Conservation (phyloP, 2,329 filamentous ascomycete species). For the Lecanicillium sp. region DNA sequence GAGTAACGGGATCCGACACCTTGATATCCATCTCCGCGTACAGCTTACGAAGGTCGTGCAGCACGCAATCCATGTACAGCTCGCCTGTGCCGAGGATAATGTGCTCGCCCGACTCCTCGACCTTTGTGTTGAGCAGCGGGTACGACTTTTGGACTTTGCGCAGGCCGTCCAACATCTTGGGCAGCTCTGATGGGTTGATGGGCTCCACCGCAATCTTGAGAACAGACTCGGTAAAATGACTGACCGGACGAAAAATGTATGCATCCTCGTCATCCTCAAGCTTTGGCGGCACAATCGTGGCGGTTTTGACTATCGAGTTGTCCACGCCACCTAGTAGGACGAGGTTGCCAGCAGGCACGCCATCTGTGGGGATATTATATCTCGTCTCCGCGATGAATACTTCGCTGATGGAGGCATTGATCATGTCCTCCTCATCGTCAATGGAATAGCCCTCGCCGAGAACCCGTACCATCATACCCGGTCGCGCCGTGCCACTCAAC, state of each 20-base stretch:
- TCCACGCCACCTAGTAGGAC: conserved; percentile 89
- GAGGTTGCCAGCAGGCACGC: conserved; percentile 88
- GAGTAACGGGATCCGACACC: conserved; percentile 92
- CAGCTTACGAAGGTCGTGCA: conserved; percentile 86
- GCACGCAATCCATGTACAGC: conserved; percentile 98
- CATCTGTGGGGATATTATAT: conserved; percentile 87
- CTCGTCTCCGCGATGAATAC: conserved; percentile 88
- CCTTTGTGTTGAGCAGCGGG: conserved; percentile 89
- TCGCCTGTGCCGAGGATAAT: conserved; percentile 92
- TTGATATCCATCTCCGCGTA: conserved; percentile 99
- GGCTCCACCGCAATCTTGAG: conserved; percentile 97
- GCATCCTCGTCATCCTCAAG: conserved; percentile 84
- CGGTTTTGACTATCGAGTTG: conserved; percentile 97
- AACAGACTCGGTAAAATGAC: conserved; percentile 94
- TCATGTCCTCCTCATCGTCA: conserved; percentile 98
- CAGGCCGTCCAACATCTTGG: conserved; percentile 96
- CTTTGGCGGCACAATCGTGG: conserved; percentile 75
- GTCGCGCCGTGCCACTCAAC: conserved; percentile 81
- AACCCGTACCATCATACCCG: conserved; percentile 77
- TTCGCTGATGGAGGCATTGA: conserved; percentile 70
- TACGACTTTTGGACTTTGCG: conserved; percentile 98
- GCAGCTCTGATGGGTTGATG: conserved; percentile 93
- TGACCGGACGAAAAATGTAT: conserved; percentile 88
- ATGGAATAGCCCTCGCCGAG: conserved; percentile 93
- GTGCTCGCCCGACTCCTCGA: conserved; percentile 96